A percentile compares a stretch with the other conserved stretches of the same genome.
These are phyloP conservation scores for Mariannaea sp. DNA, from an alignment of 2,329 filamentous ascomycete genomes.

Conservation along the genomic window DNA sequence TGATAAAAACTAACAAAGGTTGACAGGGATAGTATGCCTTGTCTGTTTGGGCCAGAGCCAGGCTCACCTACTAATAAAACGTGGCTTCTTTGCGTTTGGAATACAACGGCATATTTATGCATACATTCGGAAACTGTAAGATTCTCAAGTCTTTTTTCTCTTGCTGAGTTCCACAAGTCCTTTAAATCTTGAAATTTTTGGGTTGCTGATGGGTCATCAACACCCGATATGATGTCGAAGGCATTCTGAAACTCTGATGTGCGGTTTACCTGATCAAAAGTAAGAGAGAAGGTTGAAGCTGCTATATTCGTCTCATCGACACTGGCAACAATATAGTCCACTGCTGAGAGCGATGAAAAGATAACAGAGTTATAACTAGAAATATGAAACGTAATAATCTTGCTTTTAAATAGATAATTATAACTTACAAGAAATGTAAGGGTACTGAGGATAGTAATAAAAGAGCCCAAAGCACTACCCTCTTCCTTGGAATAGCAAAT, in stretches of 20 bases:
- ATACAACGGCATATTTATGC: constrained; percentile 3
- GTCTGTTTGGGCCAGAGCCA: background rate
- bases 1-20: background rate
- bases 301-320: background rate
- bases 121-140: constrained; percentile 15
- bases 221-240: background rate
- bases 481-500: background rate
- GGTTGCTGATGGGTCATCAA: background rate
- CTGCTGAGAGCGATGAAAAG: constrained; percentile 7
- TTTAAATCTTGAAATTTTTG: background rate
- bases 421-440: constrained; percentile 13
- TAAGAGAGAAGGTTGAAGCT: background rate
- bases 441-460: constrained; percentile 7
- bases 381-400: background rate
- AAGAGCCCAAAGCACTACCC: constrained; percentile 6
- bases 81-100: constrained; percentile 6
- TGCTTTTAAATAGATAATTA: background rate
- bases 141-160: background rate
- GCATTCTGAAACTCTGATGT: background rate
- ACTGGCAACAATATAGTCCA: constrained; percentile 5
- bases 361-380: constrained; percentile 16
- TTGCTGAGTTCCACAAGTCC: constrained; percentile 1
- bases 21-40: background rate
- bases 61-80: constrained; percentile 4
- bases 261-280: background rate